Conservation (phyloP, 2,329 filamentous ascomycete species). For the Sarocladium brachiariae region DNA sequence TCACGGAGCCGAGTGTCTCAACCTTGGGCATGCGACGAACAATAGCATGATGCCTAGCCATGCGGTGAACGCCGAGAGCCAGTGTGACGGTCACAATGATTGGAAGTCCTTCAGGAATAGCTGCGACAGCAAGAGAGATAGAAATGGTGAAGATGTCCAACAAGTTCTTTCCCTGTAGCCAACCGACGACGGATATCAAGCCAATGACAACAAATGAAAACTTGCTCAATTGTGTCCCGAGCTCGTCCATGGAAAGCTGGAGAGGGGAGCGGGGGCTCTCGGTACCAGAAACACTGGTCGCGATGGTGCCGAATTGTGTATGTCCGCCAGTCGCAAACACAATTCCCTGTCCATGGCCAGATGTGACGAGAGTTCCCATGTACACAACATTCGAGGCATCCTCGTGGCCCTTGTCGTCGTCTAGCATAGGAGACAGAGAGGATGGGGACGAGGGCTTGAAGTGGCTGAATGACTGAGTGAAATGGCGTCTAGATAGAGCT, state of each 20-base stretch:
- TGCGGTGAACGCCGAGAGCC: constrained; percentile 87
- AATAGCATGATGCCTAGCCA: constrained; percentile 93
- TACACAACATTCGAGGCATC: constrained; percentile 78
- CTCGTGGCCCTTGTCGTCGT: neutral
- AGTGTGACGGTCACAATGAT: constrained; percentile 98
- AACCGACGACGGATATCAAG: constrained; percentile 84
- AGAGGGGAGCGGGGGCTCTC: constrained; percentile 91
- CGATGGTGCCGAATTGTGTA: constrained; percentile 95
- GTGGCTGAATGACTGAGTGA: constrained; percentile 2
- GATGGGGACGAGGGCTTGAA: constrained; percentile 20
- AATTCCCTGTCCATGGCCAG: constrained; percentile 89
- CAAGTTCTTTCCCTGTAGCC: constrained; percentile 80
- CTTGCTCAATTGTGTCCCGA: constrained; percentile 93
- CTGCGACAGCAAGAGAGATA: constrained; percentile 90
- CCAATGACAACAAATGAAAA: constrained; percentile 93
- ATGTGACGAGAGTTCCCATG: constrained; percentile 94
- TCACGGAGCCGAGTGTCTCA: constrained; percentile 95
- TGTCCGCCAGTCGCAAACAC: constrained; percentile 94
- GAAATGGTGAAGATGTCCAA: constrained; percentile 97
- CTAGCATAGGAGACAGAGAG: constrained; percentile 16
- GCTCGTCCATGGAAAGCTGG: constrained; percentile 94
- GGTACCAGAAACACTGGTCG: constrained; percentile 86
- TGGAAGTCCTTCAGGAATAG: constrained; percentile 90
- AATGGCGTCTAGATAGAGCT: constrained; percentile 30
- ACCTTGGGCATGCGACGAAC: constrained; percentile 94